Percentiles rank a stretch among this genome's conserved stretches.
phyloP scores from a whole-genome alignment of 768 basidiomycete species.

The Cubamyces lactineus region DNA sequence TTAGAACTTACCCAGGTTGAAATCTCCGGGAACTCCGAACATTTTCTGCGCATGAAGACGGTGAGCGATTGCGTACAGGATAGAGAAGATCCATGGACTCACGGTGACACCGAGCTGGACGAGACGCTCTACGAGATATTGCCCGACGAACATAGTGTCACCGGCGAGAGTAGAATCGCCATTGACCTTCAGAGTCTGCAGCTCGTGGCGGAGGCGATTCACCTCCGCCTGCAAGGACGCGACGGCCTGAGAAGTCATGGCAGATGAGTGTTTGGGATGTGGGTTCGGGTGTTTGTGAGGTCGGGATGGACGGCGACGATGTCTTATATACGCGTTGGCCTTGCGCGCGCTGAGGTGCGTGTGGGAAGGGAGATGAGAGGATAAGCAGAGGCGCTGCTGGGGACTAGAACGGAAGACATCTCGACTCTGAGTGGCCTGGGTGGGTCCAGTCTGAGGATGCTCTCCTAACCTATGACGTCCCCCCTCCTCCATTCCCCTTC shows the following conservation, averaged over 20 bases:
- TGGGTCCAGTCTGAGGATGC: constrained; percentile 14
- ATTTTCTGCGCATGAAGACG: constrained; percentile 59
- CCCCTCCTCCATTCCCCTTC: neutral
- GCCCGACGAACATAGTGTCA: constrained; percentile 53
- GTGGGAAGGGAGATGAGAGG: neutral
- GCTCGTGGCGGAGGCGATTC: constrained; percentile 48
- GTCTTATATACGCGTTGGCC: constrained; percentile 15
- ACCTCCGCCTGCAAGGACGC: constrained; percentile 48
- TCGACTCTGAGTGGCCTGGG: constrained; percentile 6
- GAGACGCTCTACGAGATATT: constrained; percentile 65
- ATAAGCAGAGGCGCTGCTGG: constrained; percentile 4
- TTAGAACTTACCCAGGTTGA: constrained; percentile 59
- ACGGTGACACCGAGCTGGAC: constrained; percentile 69
- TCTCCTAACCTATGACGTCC: constrained; percentile 3
- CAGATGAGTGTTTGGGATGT: constrained; percentile 8
- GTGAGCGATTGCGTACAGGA: neutral
- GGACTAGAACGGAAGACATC: constrained; percentile 15
- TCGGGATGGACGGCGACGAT: neutral
- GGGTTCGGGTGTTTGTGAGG: neutral
- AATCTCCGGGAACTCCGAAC: constrained; percentile 89
- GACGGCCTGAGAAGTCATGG: constrained; percentile 27
- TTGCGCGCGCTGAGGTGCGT: neutral
- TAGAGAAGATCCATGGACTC: constrained; percentile 20
- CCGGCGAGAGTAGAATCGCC: constrained; percentile 36
- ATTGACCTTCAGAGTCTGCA: constrained; percentile 44